Evolutionary conservation across 768 basidiomycete species (phyloP), one percentile per base, ranked within the genome.

Genomic region (Mrakia frigida): DNA sequence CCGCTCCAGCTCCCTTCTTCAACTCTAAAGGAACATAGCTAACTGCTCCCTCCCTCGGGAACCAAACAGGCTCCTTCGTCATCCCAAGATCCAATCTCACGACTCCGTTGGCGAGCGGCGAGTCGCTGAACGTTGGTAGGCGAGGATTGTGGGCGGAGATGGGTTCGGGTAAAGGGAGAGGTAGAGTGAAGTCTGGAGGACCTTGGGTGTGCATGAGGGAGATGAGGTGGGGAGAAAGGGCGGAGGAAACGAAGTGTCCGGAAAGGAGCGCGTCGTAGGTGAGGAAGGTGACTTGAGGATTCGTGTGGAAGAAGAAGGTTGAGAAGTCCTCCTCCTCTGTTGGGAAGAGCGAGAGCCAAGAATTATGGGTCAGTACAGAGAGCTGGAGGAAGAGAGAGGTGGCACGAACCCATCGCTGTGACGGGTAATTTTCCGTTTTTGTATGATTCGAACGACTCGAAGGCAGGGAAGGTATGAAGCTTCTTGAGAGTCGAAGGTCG

Each of bases 271-370:
- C 46, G 53, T 77, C 75, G 31, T 33, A 72, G 53, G 61, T 46
- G 61, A 77, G 70, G 75, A 77, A 73, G 33, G 75, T 72, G 63
- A 77, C 28, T 16, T 63, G 52, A 23, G 43, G 70, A 18, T 53
- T 37, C 28, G 60, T 18, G 65, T 72, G 61, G 59, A 77, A 77
- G 70, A 73, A 37, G 70, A 46, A 46, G 11, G 70, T 77, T 16
- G 70, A 65, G 39, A 72, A 77, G 60, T 77, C 75, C 31, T 77
- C 70, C 31, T 77, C 75, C 65, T 77, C 75, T 67, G 65, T 28
- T 6, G 39, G 11, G 39, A 41, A 39, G 59, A 6, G 23, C n/a
- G 11, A 23, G 28, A 14, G 18, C 11, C 6, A 28, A 6, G 14
- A 35, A 14, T 35, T 25, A 31, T 53, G 31, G 37, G 70, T 50